Conservation (phyloP, 2,329 filamentous ascomycete genomes). For the Claviceps spartinae region DNA sequence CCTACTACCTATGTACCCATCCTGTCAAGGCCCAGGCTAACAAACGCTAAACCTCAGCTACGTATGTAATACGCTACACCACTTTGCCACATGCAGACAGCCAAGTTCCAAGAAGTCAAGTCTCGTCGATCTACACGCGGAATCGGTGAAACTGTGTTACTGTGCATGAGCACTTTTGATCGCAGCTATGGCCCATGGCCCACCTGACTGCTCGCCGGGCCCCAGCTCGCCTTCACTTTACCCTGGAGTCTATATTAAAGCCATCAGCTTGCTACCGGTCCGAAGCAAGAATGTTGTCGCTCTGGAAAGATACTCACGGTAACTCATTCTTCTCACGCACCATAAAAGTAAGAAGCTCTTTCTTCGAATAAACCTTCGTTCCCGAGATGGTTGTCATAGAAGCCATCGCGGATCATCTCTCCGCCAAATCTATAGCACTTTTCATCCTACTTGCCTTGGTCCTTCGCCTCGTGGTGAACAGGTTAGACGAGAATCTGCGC, state of each 20-base stretch:
- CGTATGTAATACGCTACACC: background rate
- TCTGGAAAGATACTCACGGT: background rate
- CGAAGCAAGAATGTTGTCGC: background rate
- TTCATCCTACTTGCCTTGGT: slow-evolving; percentile 24
- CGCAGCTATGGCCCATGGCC: background rate
- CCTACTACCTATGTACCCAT: background rate
- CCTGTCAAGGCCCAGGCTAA: background rate
- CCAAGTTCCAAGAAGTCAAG: background rate
- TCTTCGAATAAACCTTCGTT: background rate
- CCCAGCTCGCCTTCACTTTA: background rate
- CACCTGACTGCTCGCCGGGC: background rate
- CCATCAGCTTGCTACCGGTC: background rate
- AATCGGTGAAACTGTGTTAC: background rate
- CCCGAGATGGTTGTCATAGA: slow-evolving; percentile 37
- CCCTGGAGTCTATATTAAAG: background rate
- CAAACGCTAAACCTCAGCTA: background rate
- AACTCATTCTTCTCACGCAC: background rate
- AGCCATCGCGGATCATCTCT: slow-evolving; percentile 28
- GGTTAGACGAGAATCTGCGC: slow-evolving; percentile 28
- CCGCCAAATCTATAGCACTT: slow-evolving; percentile 25
- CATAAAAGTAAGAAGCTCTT: background rate
- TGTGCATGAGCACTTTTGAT: background rate
- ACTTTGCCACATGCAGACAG: background rate
- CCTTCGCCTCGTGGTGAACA: slow-evolving; percentile 22
- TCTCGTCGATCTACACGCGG: background rate